Evolutionary conservation across 1,284 basidiomycete species (phyloP).

Genomic region (Erythrobasidium hasegawianum): DNA sequence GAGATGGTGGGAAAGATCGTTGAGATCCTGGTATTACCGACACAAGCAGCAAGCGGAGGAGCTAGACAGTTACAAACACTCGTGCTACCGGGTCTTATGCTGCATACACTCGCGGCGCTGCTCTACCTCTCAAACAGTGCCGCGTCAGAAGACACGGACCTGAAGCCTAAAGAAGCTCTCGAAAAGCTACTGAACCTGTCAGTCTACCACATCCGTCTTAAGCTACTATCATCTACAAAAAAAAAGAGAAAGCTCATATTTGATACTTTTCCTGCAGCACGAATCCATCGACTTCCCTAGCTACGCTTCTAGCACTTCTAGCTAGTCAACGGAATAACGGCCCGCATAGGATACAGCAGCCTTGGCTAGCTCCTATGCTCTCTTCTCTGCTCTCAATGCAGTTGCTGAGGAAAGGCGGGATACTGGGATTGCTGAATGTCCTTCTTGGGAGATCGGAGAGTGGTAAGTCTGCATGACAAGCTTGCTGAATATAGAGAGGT

Average conservation of each 20-base stretch:
- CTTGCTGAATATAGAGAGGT: too few relatives aligned
- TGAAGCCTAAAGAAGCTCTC: not conserved
- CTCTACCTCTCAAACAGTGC: constrained; percentile 1
- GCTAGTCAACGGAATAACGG: constrained; percentile 4
- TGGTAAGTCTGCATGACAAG: too few relatives aligned
- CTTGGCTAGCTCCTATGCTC: constrained; percentile 18
- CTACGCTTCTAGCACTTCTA: constrained; percentile 18
- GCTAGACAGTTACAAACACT: constrained; percentile 3
- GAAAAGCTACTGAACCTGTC: constrained; percentile 7
- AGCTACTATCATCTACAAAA: too few relatives aligned
- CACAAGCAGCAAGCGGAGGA: too few relatives aligned
- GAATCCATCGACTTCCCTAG: constrained; percentile 32
- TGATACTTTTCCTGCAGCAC: too few relatives aligned
- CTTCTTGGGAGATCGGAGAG: constrained; percentile 35
- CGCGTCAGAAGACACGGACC: not conserved
- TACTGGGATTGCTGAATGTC: constrained; percentile 40
- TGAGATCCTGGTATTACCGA: constrained; percentile 1
- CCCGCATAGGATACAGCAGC: not conserved
- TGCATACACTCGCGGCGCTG: constrained; percentile 17
- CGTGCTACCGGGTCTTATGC: constrained; percentile 14
- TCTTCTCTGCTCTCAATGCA: constrained; percentile 36
- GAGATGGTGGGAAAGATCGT: not conserved
- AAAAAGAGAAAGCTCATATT: too few relatives aligned
- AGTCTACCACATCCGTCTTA: not conserved
- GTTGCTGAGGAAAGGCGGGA: constrained; percentile 38